Base-by-base conservation (phyloP, 768 basidiomycete genomes). In the Favolaschia claudopus region DNA sequence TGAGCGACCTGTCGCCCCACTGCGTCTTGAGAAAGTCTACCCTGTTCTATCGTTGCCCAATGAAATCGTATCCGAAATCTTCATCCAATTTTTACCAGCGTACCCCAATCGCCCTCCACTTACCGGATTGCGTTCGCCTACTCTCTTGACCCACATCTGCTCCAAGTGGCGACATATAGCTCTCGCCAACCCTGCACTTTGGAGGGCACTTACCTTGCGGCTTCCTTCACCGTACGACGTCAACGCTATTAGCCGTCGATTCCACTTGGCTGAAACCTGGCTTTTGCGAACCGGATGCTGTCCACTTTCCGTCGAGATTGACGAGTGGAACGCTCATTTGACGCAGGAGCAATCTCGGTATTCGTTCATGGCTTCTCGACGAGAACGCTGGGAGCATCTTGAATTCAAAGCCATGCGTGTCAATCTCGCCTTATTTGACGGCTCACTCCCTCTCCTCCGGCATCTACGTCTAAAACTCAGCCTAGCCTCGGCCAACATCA, bases 61-160 rank as follows among this genome's bases (percentile, higher is more conserved):
- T 17, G 50, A 51, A 51, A 51, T 51, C 33, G 38, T 42, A 20
- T 37, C 50, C 28, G 19, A 40, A 39, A 51, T 51, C 27, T 51
- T 51, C 50, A 32, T 51, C 33, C 50, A 51, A 37, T 51, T 51
- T 31, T 22, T 51, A 29, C 50, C 50, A 40, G 28, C 38, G 29
- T 51, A 40, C 50, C 50, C 50, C 38, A 28, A 29, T 22, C 50
- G 50, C 20, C 50, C 50, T 39, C 38, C 50, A 31, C 27, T 51
- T 31, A 51, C 19, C 20, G 38, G 50, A 29, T 29, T 15, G 28
- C 28, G 31, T 31, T 51, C 50, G 28, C 50, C 50, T n/a, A 51
- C 50, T 42, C n/a, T 51, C 28, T 39, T 51, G 28, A 51, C 50
- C 28, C 50, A 32, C n/a, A 50, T 50, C 39, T 50, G 48, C 39